These are phyloP conservation scores for Cystobasidiaceae sp. DNA, from an alignment of 1,284 basidiomycete species.

Conservation along the genomic window DNA sequence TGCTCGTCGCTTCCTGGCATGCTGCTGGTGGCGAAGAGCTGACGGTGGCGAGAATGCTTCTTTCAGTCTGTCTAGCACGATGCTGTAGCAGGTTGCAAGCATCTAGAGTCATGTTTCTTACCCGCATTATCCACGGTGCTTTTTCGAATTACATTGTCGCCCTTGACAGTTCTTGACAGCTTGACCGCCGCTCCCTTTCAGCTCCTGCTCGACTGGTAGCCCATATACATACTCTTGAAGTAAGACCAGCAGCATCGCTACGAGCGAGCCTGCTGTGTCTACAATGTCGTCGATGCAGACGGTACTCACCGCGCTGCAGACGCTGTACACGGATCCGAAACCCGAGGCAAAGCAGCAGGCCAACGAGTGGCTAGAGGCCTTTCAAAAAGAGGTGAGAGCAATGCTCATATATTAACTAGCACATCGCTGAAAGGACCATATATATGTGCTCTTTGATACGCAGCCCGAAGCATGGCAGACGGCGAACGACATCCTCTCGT, in stretches of 20 bases:
- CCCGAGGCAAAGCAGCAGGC: slow-evolving; percentile 67
- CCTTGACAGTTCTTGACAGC: too few species aligned
- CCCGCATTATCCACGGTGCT: too few species aligned
- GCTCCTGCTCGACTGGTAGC: too few species aligned
- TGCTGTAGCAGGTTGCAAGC: too few species aligned
- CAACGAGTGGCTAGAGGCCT: slow-evolving; percentile 48
- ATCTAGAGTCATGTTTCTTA: too few species aligned
- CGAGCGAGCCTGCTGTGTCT: background rate
- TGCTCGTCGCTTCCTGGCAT: too few species aligned
- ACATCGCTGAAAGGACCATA: background rate
- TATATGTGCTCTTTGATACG: background rate
- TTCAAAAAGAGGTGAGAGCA: slow-evolving; percentile 45
- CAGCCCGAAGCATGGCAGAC: slow-evolving; percentile 94
- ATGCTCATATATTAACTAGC: background rate
- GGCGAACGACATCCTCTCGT: slow-evolving; percentile 79
- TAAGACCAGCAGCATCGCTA: background rate
- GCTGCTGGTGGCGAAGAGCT: too few species aligned
- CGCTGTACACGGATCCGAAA: slow-evolving; percentile 62
- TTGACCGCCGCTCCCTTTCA: too few species aligned
- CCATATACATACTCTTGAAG: too few species aligned
- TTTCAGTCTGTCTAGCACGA: too few species aligned
- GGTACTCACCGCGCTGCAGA: slow-evolving; percentile 51
- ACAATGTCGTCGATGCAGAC: slow-evolving; percentile 16
- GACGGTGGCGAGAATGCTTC: too few species aligned
- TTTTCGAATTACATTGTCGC: too few species aligned